phyloP scores from a whole-genome alignment of 768 basidiomycete genomes.

The Boletus tomentosulus region DNA sequence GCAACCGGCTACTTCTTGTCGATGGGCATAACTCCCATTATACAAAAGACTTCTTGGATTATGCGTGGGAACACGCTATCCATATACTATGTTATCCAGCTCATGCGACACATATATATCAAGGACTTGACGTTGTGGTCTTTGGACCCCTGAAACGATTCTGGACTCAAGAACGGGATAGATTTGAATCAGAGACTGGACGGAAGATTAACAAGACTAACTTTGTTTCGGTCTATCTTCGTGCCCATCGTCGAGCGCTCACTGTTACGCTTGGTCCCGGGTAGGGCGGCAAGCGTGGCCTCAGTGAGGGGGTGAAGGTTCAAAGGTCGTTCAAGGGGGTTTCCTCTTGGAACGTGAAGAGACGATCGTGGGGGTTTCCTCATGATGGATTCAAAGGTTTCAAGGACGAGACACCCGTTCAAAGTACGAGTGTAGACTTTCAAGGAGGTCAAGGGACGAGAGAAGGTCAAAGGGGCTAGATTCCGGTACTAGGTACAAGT shows the following conservation, averaged over 20 bases:
- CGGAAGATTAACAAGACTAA: slow-evolving; percentile 7
- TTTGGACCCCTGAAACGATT: slow-evolving; percentile 31
- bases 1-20: slow-evolving; percentile 35
- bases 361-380: too few species aligned
- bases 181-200: background rate
- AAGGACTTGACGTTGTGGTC: slow-evolving; percentile 41
- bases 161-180: slow-evolving; percentile 22
- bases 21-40: slow-evolving; percentile 48
- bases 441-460: too few species aligned
- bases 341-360: too few species aligned
- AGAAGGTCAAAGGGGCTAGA: too few species aligned
- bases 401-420: too few species aligned
- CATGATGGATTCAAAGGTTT: too few species aligned
- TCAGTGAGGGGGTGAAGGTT: too few species aligned
- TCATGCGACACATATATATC: slow-evolving; percentile 25
- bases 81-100: slow-evolving; percentile 41
- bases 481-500: too few species aligned
- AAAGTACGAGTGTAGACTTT: too few species aligned
- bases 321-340: too few species aligned
- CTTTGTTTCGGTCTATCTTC: slow-evolving; percentile 5
- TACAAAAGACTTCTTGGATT: slow-evolving; percentile 35
- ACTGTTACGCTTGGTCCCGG: too few species aligned
- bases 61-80: slow-evolving; percentile 35
- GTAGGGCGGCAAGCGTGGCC: too few species aligned
- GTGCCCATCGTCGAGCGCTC: background rate